These are phyloP conservation scores for Diaporthe helianthi DNA, from an alignment of 2,329 filamentous ascomycete genomes.

Conservation along the genomic window DNA sequence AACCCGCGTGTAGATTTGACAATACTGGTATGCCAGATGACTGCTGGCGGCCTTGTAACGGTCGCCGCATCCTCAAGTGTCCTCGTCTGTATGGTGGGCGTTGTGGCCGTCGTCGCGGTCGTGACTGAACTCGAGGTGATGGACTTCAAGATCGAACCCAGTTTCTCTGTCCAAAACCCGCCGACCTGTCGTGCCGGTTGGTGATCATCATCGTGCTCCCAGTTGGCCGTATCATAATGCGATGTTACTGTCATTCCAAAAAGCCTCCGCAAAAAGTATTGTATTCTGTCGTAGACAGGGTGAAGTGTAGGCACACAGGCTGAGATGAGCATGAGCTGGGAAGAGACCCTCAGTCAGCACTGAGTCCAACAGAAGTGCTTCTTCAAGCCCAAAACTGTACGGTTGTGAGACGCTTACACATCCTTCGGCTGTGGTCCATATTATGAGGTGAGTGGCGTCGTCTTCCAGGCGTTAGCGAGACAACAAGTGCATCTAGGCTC, in stretches of 20 bases:
- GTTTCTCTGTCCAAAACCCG: slow-evolving; percentile 2
- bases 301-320: slow-evolving; percentile 14
- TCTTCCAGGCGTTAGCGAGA: neutral
- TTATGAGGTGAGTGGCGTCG: neutral
- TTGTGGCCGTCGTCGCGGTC: neutral
- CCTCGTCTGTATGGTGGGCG: slow-evolving; percentile 7
- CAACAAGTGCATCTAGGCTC: neutral
- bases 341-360: neutral
- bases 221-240: neutral
- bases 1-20: slow-evolving; percentile 2
- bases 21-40: slow-evolving; percentile 13
- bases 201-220: neutral
- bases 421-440: slow-evolving; percentile 4
- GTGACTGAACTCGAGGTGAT: neutral
- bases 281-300: slow-evolving; percentile 13
- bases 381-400: neutral
- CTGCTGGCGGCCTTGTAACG: neutral
- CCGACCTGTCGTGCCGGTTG: neutral
- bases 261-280: neutral
- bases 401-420: neutral
- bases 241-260: neutral
- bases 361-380: neutral
- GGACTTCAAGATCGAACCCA: slow-evolving; percentile 4
- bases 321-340: slow-evolving; percentile 16
- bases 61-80: slow-evolving; percentile 16